Evolutionary conservation across 768 basidiomycete species (phyloP).

Genomic region (Daedalea quercina): DNA sequence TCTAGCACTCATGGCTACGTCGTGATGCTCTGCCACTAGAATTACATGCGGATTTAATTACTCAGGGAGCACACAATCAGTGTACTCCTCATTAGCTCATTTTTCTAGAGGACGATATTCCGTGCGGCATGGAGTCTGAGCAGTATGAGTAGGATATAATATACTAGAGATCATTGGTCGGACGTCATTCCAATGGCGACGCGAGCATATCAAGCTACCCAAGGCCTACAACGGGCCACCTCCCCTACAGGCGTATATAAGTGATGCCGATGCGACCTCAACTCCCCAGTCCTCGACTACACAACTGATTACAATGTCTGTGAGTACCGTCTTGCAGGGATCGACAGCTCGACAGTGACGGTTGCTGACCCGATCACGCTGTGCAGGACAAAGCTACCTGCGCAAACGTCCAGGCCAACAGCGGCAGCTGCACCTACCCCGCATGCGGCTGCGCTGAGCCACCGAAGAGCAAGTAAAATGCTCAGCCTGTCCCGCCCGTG

Average conservation of each 20-base stretch:
- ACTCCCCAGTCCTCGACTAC: background rate
- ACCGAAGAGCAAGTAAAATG: background rate
- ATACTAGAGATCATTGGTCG: too few relatives aligned
- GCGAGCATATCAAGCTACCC: background rate
- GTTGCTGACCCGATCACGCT: background rate
- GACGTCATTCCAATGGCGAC: too few relatives aligned
- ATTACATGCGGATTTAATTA: too few relatives aligned
- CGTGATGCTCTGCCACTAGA: too few relatives aligned
- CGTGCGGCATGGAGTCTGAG: too few relatives aligned
- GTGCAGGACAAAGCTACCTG: background rate
- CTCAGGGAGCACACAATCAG: too few relatives aligned
- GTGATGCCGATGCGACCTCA: background rate
- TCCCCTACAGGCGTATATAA: background rate
- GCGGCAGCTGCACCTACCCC: background rate
- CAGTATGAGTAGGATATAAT: too few relatives aligned
- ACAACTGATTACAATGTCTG: background rate
- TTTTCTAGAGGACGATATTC: too few relatives aligned
- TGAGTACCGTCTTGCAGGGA: background rate
- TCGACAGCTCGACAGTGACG: background rate
- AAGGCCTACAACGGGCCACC: background rate
- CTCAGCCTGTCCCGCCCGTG: too few relatives aligned
- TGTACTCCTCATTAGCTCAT: too few relatives aligned
- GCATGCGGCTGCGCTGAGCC: background rate
- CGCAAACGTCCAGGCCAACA: background rate
- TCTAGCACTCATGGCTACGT: too few relatives aligned